Evolutionary conservation across 2,329 filamentous ascomycete species (phyloP), one percentile per base, ranked within the genome.

Genomic region (Fusarium sterilihyphosum): DNA sequence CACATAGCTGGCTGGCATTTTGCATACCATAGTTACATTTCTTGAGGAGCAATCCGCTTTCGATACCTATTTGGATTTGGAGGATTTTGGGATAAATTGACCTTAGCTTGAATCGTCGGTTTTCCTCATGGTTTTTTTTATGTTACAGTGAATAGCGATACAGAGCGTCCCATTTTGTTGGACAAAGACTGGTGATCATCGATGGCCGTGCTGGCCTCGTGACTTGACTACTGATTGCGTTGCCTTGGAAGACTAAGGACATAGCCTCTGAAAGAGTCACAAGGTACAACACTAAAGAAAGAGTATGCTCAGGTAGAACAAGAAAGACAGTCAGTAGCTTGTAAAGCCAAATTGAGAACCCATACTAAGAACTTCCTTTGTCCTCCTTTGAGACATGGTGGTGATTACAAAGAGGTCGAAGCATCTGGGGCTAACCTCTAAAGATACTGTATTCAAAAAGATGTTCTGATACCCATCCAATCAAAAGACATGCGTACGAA

Each of bases 21-120:
- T 35, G 44, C 40, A 53, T 43, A 49, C 50, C 35, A 61, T 70
- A 53, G 64, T 73, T 73, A 74, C 65, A 74, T 73, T 67, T 74
- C 47, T 49, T 37, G 24, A 46, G 72, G 73, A 74, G 73, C 73
- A 75, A 74, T 74, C 73, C 73, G 69, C 65, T 75, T 74, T 73
- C 61, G 73, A 74, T 74, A 74, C 72, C 73, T 75, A 75, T 75
- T 75, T 74, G 72, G 69, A 73, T 53, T 73, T 73, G 40, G 49
- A 33, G 60, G 31, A 70, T 46, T 53, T 26, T 20, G 29, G 33
- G 50, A 73, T 62, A 62, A 56, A 72, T 58, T 49, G 57, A 43
- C 47, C 49, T 65, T 61, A 11, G n/a, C 35, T 68, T 58, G 38
- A 44, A 49, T 31, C 35, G 37, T 43, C 13, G 2, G 11, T n/a